A percentile compares a stretch with the other conserved stretches of the same genome.
Conservation (phyloP, 345 rosid genomes). For the Eucalyptus rudis region DNA sequence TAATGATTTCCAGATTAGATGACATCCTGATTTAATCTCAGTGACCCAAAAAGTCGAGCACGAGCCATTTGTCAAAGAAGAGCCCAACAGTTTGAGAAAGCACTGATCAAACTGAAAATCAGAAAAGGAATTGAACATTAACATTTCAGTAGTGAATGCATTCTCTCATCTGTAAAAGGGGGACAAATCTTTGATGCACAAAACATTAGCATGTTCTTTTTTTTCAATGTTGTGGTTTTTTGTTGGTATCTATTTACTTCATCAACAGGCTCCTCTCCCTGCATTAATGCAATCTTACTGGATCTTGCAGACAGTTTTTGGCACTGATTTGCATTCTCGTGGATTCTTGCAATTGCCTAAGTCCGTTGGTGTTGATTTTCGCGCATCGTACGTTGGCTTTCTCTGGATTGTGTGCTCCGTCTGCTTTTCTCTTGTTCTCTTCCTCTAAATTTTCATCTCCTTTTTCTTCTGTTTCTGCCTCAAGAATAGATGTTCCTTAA, state of each 20-base stretch:
- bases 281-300: background rate
- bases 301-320: constrained; percentile 69
- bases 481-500: background rate
- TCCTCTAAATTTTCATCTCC: background rate
- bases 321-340: constrained; percentile 80
- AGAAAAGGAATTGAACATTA: background rate
- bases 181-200: background rate
- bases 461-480: background rate
- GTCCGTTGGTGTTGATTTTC: constrained; percentile 90
- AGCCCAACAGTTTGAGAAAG: background rate
- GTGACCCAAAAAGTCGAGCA: background rate
- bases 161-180: background rate
- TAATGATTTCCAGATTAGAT: background rate
- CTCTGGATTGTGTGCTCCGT: background rate
- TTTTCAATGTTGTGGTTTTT: background rate
- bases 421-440: background rate
- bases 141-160: background rate
- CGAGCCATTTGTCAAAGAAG: background rate
- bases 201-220: background rate
- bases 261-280: background rate
- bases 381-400: constrained; percentile 67
- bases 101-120: background rate
- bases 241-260: background rate
- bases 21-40: background rate
- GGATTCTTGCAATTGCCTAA: constrained; percentile 78